phyloP scores from a whole-genome alignment of 2,329 filamentous ascomycete species.

The Grosmannia huntii region DNA sequence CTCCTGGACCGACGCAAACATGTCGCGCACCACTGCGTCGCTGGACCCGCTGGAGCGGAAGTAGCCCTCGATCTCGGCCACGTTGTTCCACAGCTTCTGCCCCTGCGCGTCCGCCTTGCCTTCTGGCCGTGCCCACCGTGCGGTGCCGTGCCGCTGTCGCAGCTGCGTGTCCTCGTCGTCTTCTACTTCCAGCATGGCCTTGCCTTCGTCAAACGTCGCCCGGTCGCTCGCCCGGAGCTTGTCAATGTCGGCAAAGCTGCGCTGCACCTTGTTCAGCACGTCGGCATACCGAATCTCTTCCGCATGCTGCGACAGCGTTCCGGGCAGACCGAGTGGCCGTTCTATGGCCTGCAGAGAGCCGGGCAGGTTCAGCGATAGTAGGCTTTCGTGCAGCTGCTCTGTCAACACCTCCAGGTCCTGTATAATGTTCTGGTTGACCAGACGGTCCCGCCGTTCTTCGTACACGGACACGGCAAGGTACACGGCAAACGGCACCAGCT shows the following conservation, averaged over 20 bases:
- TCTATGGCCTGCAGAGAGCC: slow-evolving; percentile 90
- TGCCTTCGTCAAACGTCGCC: slow-evolving; percentile 70
- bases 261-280: slow-evolving; percentile 62
- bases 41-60: slow-evolving; percentile 52
- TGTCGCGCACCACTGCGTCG: slow-evolving; percentile 55
- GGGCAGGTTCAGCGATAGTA: slow-evolving; percentile 75
- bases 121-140: slow-evolving; percentile 63
- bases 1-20: slow-evolving; percentile 63
- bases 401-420: slow-evolving; percentile 74
- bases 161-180: slow-evolving; percentile 70
- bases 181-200: slow-evolving; percentile 64
- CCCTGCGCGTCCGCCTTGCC: slow-evolving; percentile 56
- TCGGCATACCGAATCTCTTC: slow-evolving; percentile 91
- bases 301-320: slow-evolving; percentile 73
- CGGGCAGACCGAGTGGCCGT: slow-evolving; percentile 82
- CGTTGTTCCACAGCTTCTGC: slow-evolving; percentile 59
- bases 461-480: slow-evolving; percentile 94
- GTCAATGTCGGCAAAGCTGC: slow-evolving; percentile 76
- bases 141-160: slow-evolving; percentile 70
- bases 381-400: slow-evolving; percentile 61
- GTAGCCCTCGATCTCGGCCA: slow-evolving; percentile 74
- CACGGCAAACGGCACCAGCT: slow-evolving; percentile 88
- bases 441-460: slow-evolving; percentile 76
- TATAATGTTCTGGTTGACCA: slow-evolving; percentile 80
- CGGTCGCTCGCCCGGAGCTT: slow-evolving; percentile 75